A percentile compares a stretch with the other conserved stretches of the same genome.
phyloP scores from a whole-genome alignment of 805 yeast genomes.

The Metschnikowia baotianmanensis region DNA sequence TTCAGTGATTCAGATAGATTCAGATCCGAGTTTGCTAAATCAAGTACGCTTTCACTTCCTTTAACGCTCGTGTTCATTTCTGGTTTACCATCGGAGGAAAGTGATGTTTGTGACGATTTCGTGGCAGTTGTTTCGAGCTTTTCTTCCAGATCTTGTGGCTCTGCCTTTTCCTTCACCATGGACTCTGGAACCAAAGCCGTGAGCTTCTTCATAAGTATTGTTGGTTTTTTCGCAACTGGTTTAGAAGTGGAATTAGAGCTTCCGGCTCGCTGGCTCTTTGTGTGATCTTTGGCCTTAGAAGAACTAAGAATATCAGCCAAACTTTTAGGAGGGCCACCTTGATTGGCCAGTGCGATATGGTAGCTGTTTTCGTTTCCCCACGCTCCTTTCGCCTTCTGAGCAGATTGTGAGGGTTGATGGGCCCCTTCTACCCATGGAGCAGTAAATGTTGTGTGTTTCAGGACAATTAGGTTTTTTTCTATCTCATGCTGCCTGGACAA shows the following conservation, averaged over 20 bases:
- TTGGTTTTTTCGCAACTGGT: conserved; percentile 29
- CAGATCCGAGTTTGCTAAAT: too few species aligned
- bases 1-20: too few species aligned
- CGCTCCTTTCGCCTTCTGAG: neutral
- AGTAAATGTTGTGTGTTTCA: conserved; percentile 34
- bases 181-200: conserved; percentile 2
- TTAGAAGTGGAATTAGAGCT: conserved; percentile 27
- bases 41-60: too few species aligned
- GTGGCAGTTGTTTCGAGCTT: too few species aligned
- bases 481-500: conserved; percentile 61
- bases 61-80: too few species aligned
- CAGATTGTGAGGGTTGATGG: neutral
- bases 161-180: neutral
- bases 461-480: conserved; percentile 32
- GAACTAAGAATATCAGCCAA: conserved; percentile 39
- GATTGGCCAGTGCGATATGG: neutral
- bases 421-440: conserved; percentile 18
- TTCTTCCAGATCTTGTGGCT: neutral
- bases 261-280: conserved; percentile 17
- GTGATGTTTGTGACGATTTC: too few species aligned
- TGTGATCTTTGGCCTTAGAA: conserved; percentile 17
- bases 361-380: neutral
- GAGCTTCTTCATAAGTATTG: conserved; percentile 34
- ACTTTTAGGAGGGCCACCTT: conserved; percentile 27
- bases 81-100: too few species aligned